Conservation (phyloP, 176 grass and related monocot genomes). For the Carex parvula region DNA sequence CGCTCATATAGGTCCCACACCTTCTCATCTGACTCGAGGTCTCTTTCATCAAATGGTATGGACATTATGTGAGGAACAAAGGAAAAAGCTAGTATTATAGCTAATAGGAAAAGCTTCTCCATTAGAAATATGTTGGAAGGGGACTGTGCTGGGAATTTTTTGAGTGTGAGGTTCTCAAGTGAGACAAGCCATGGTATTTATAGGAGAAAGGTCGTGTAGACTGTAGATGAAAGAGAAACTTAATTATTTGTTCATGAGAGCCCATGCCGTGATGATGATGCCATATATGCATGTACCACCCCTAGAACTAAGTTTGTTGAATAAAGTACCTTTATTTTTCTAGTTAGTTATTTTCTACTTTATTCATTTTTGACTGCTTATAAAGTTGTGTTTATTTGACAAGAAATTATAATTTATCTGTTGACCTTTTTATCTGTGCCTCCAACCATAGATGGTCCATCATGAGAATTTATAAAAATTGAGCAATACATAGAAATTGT, state of each 20-base stretch:
- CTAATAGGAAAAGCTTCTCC: slow-evolving; percentile 14
- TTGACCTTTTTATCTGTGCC: not conserved
- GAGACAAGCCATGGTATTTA: slow-evolving; percentile 1
- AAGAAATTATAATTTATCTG: not conserved
- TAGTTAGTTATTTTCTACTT: not conserved
- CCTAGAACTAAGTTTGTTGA: slow-evolving; percentile 10
- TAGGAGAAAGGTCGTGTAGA: not conserved
- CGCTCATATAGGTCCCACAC: slow-evolving; percentile 67
- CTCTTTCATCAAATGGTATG: slow-evolving; percentile 51
- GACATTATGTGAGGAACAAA: not conserved
- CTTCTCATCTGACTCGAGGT: slow-evolving; percentile 54
- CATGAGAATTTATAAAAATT: not conserved
- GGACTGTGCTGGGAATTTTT: not conserved
- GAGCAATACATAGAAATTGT: not conserved
- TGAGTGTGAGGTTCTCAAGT: not conserved
- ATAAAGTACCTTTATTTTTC: not conserved
- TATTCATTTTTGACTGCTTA: not conserved
- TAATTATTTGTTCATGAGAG: not conserved
- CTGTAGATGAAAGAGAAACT: not conserved
- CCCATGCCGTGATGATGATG: slow-evolving; percentile 13
- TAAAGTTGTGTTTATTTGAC: not conserved
- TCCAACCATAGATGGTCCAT: not conserved
- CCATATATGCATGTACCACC: not conserved
- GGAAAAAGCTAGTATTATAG: slow-evolving; percentile 13
- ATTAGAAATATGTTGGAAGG: not conserved